Conservation (phyloP, 805 yeast genomes). For the Maudiozyma barnettii region DNA sequence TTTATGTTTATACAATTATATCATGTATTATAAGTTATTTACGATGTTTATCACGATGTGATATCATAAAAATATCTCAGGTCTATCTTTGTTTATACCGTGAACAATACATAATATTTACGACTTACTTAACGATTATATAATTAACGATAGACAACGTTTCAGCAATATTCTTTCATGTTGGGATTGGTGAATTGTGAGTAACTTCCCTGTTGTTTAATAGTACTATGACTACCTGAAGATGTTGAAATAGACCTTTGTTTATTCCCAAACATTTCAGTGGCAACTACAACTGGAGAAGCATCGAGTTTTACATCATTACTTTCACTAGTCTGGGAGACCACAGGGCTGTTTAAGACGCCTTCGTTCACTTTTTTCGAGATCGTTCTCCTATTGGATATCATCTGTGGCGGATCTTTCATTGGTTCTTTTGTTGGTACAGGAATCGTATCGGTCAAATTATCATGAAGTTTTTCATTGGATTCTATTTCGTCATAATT, state of each 20-base stretch:
- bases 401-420: conserved; percentile 21
- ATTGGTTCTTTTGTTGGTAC: background rate
- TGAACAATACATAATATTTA: background rate
- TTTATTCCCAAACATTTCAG: conserved; percentile 26
- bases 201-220: background rate
- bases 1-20: background rate
- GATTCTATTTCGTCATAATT: conserved; percentile 2
- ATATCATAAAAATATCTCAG: no score
- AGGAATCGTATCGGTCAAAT: background rate
- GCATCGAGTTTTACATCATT: background rate
- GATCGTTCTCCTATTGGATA: conserved; percentile 22
- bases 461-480: background rate
- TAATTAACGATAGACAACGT: background rate
- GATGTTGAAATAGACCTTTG: conserved; percentile 4
- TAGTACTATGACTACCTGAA: conserved; percentile 1
- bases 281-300: conserved; percentile 9
- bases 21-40: no score
- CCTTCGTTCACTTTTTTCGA: background rate
- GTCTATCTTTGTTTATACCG: background rate
- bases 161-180: background rate
- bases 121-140: no score
- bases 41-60: no score
- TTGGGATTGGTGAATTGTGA: conserved; percentile 3
- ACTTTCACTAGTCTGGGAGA: background rate
- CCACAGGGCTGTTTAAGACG: background rate